A percentile compares a stretch with the other conserved stretches of the same genome.
These are phyloP conservation scores for Inga leiocalycina DNA, from an alignment of 306 rosid genomes.

Conservation along the genomic window DNA sequence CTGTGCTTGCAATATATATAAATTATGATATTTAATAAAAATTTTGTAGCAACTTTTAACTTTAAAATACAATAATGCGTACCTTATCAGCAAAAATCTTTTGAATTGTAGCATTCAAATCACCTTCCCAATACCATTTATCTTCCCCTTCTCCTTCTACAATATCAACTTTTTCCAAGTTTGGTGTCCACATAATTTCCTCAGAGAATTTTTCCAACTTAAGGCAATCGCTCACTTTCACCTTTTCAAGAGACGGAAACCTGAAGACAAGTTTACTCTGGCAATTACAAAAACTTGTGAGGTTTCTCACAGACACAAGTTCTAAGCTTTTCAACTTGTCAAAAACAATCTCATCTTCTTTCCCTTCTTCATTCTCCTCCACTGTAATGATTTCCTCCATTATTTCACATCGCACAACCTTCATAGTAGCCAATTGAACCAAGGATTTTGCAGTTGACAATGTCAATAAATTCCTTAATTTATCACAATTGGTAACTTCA, in stretches of 20 bases:
- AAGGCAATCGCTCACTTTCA: neutral
- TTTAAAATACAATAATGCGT: neutral
- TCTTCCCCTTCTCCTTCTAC: too few relatives aligned
- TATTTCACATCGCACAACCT: neutral
- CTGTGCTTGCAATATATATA: too few relatives aligned
- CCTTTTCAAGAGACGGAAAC: constrained; percentile 2
- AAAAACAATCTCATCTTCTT: constrained; percentile 7
- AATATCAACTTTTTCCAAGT: too few relatives aligned
- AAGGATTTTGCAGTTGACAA: constrained; percentile 23
- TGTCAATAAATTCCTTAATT: constrained; percentile 15
- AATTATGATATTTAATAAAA: too few relatives aligned
- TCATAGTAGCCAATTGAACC: constrained; percentile 18
- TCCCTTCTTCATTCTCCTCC: neutral
- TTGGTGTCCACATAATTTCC: too few relatives aligned
- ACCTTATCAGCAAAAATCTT: neutral
- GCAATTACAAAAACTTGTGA: neutral
- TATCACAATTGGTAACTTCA: neutral
- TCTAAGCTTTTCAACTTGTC: neutral
- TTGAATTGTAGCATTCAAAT: neutral
- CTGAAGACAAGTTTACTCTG: neutral
- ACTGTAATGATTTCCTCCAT: neutral
- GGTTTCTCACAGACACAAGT: neutral
- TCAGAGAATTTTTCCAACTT: too few relatives aligned
- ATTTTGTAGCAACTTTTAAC: neutral
- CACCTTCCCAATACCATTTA: too few relatives aligned